Evolutionary conservation across 495 filamentous ascomycete genomes (phyloP), one percentile per base, ranked within the genome.

Genomic region (Penicillium soppii): DNA sequence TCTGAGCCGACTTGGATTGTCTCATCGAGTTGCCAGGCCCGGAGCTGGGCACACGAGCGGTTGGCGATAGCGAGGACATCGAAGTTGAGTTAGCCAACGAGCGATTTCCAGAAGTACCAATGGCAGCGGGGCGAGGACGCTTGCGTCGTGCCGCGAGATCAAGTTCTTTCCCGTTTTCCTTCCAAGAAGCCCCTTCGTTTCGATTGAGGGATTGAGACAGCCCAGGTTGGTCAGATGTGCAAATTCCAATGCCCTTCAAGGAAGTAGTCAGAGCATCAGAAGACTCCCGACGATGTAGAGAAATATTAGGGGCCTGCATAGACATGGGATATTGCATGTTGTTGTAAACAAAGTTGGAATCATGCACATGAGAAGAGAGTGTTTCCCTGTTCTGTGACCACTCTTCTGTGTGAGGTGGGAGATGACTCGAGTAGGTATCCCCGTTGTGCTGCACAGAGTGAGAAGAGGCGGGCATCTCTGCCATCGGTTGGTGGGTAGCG

Each of bases 81-180:
- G 75, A 69, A 16, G 69, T 58, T 2, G 76, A 68, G 6, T 66
- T 69, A 13, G 63, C 62, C 42, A 74, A 69, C 33, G 69, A 69
- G 21, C 50, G 66, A 59, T 61, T 68, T 40, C 23, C 56, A 10
- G 74, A 74, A 30, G 74, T 74, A 23, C 73, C 75, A 49, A 82
- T 75, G 23, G 78, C 74, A 50, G 79, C 76, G 39, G 79, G 80
- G 43, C 78, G 63, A 3, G 75, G 78, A 15, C 79, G 71, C 53
- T 80, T 82, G 52, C 78, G 71, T 32, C 77, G 69, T 8, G 80
- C 77, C 20, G 80, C 79, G 42, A 82, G 61, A 44, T 82, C 78
- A 46, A 77, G 64, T 47, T 77, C 69, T 58, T 77, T 70, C 50
- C 68, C 63, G 47, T 70, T 39, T 39, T 72, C 71, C 37, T 72